Base-by-base conservation (phyloP, 805 yeast genomes). In the Starmerella sirachaensis region DNA sequence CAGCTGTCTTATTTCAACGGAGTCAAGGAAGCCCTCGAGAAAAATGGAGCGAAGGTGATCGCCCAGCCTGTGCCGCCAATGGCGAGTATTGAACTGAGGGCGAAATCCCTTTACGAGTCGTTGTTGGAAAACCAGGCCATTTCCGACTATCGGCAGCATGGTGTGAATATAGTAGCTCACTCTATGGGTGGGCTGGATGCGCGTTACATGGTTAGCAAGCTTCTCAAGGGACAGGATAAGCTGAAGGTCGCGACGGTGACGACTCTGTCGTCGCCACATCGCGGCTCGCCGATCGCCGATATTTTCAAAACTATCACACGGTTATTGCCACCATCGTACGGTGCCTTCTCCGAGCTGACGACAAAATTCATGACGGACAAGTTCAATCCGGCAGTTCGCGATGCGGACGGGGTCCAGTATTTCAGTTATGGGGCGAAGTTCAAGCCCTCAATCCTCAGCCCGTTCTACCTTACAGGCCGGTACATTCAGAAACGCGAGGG, bases 151-250 rank as follows among this genome's bases (percentile, higher is more conserved):
- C 5, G 14, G 18, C 19, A 18, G 13, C 14, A 30, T 8, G 74
- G 73, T 42, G 66, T 85, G 12, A 86, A 86, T 52, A 55, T 85
- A 30, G 65, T 85, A 18, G 91, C 91, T 5, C 96, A 85, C 54
- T 83, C 94, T 0, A 84, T 85, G 95, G 96, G 96, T 5, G 96
- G 96, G 0, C 60, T 85, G 21, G 95, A 86, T 53, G 72, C 85
- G 23, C 61, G 96, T 35, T 82, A 75, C 53, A 57, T 86, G 46
- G 79, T 84, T 2, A 67, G 81, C 0, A 62, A 69, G 33, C 54
- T 79, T 57, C 63, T 33, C 60, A 55, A 41, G 35, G 51, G 61
- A 24, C 59, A 66, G 29, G 41, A 33, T 17, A 27, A 19, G 6
- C 77, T 72, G 48, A 61, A 72, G 47, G 78, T 86, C 7, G 72